Evolutionary conservation across 306 rosid genomes (phyloP).

Genomic region (Medicago arabica): DNA sequence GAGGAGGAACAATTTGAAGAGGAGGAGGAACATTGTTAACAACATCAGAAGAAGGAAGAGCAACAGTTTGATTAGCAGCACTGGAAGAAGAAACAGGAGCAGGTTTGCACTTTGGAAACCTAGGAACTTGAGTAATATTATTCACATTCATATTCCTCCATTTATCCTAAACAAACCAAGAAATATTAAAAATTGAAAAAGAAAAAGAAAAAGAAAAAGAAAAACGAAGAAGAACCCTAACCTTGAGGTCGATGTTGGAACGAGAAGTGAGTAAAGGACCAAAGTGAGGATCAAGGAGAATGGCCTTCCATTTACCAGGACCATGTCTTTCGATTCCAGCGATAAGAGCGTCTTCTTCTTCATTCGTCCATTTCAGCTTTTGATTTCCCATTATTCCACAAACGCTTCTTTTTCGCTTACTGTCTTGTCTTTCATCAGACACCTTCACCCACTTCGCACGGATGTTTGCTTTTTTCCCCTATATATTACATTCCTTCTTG

Average conservation of each 20-base stretch:
- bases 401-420: background rate
- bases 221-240: background rate
- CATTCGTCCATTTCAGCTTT: conserved; percentile 14
- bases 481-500: no score
- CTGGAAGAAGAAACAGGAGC: background rate
- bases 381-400: conserved; percentile 13
- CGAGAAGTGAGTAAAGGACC: conserved; percentile 17
- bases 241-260: conserved; percentile 30
- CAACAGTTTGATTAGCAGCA: background rate
- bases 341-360: conserved; percentile 21
- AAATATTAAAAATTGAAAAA: background rate
- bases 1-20: no score
- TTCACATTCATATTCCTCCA: conserved; percentile 25
- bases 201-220: background rate
- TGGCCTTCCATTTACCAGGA: conserved; percentile 6
- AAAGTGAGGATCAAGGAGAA: conserved; percentile 5
- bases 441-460: no score
- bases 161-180: background rate
- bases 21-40: background rate
- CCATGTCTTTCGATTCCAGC: conserved; percentile 15
- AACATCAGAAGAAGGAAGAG: background rate
- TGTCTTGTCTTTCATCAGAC: no score
- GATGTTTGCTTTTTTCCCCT: no score
- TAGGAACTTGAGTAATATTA: background rate
- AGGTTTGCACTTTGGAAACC: background rate